These are phyloP conservation scores for Brettanomyces nanus DNA, from an alignment of 805 yeast genomes.

Conservation along the genomic window DNA sequence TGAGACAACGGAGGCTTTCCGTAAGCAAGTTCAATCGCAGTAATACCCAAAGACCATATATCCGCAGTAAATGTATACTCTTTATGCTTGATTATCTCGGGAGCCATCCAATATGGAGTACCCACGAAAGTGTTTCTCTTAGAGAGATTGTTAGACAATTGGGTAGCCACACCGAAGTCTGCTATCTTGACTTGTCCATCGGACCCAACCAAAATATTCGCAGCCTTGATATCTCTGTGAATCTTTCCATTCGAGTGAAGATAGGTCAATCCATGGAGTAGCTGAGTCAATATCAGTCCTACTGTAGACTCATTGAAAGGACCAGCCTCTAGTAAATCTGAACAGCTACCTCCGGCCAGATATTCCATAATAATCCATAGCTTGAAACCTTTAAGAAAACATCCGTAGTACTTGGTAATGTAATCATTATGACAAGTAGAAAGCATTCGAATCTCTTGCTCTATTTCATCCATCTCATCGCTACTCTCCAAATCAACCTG, in stretches of 20 bases:
- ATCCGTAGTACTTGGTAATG: constrained; percentile 63
- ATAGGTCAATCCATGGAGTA: constrained; percentile 54
- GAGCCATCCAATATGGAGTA: constrained; percentile 35
- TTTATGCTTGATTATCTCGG: constrained; percentile 45
- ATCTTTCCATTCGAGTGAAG: constrained; percentile 69
- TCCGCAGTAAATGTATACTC: constrained; percentile 66
- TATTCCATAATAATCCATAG: constrained; percentile 79
- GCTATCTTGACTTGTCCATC: constrained; percentile 79
- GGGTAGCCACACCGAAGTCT: constrained; percentile 94
- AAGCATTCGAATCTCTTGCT: constrained; percentile 60
- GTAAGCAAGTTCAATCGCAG: constrained; percentile 61
- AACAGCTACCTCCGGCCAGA: constrained; percentile 70
- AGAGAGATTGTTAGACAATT: constrained; percentile 48
- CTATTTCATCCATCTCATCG: constrained; percentile 67
- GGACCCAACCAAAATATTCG: constrained; percentile 67
- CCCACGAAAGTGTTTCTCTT: constrained; percentile 27
- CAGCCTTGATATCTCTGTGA: constrained; percentile 92
- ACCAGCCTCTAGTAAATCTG: constrained; percentile 54
- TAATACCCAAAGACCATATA: constrained; percentile 75
- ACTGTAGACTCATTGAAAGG: constrained; percentile 50
- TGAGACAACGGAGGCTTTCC: constrained; percentile 66
- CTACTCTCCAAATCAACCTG: constrained; percentile 66
- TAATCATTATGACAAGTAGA: constrained; percentile 57
- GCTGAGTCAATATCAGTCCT: constrained; percentile 44
- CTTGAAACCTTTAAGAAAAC: constrained; percentile 60